A percentile compares a stretch with the other conserved stretches of the same genome.
phyloP scores from a whole-genome alignment of 2,329 filamentous ascomycete species.

The Coccinonectria pachysandricola region DNA sequence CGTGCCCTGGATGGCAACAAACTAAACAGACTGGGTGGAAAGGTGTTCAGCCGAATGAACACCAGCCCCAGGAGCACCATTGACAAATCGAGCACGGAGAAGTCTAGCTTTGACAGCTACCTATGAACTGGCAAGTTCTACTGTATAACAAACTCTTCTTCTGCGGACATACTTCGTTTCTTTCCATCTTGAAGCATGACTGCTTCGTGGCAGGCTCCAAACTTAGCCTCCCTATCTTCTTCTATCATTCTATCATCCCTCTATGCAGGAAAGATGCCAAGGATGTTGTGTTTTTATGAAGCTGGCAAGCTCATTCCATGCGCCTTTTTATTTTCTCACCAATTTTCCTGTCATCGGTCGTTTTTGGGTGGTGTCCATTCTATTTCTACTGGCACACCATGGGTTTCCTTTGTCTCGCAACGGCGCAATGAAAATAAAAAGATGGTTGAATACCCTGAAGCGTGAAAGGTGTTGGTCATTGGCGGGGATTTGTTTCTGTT shows the following conservation, averaged over 20 bases:
- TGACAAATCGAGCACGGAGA: conserved; percentile 41
- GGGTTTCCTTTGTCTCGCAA: background rate
- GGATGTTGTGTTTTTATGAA: too few species aligned
- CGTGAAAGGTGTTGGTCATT: background rate
- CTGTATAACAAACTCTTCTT: conserved; percentile 14
- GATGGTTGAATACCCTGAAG: background rate
- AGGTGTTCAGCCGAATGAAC: conserved; percentile 46
- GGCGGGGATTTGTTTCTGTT: too few species aligned
- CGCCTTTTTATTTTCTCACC: too few species aligned
- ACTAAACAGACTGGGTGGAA: conserved; percentile 45
- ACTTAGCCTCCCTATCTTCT: too few species aligned
- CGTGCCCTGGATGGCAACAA: conserved; percentile 35
- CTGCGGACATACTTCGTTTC: conserved; percentile 14
- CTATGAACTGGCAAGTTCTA: conserved; percentile 12
- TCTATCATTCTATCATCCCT: too few species aligned
- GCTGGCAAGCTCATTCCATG: too few species aligned
- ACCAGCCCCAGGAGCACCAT: conserved; percentile 43
- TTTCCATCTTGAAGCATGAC: too few species aligned
- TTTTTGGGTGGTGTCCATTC: too few species aligned
- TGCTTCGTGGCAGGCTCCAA: too few species aligned
- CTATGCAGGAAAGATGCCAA: too few species aligned
- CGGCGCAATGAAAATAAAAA: background rate
- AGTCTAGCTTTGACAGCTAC: conserved; percentile 34
- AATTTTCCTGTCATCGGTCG: too few species aligned
- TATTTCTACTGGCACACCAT: too few species aligned